Evolutionary conservation across 23 red algal genomes (phyloP), one percentile per base, ranked within the genome.

Genomic region (Gracilariopsis chorda): DNA sequence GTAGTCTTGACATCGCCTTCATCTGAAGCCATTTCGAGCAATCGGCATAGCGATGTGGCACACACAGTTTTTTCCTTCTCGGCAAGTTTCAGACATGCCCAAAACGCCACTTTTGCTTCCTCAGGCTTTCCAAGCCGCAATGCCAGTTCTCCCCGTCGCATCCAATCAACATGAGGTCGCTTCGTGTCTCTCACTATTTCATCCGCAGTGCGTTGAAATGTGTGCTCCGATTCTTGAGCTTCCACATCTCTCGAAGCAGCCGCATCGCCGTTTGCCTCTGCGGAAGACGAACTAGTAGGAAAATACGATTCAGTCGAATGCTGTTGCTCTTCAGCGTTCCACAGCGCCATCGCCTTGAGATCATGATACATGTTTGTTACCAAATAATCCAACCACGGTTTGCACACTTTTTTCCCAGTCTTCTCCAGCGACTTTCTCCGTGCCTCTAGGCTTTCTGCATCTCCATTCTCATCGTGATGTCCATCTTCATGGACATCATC

Each of bases 351-450:
- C 21, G 93, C 92, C 33, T 92, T 68, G 39, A 98, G 89, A 80
- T 98, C 96, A 45, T 98, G 80, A 51, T 94, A 98, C 96, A 98
- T 85, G 59, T 89, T 95, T 51, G 77, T 88, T 10, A 98, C 93
- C 11, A 98, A 63, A 48, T 92, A 95, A 68, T 98, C 96, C 28
- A 98, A 48, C 96, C 96, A 98, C 53, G 93, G 82, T 21, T 93
- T 95, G 90, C 96, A 98, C 29, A 98, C 82, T 32, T 84, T 77
- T 49, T 98, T 98, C 23, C 83, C 85, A 13, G 61, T 65, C 53
- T 86, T 78, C 63, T 88, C 78, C 48, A 77, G 23, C 2, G 84
- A 51, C n/a, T n/a, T 51, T 12, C 43, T 63, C 43, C 42, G 72
- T 25, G 57, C 45, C 29, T 70, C 61, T 29, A 45, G 23, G 29